These are phyloP conservation scores for Boletus eberwhitei DNA, from an alignment of 768 basidiomycete species.

Conservation along the genomic window DNA sequence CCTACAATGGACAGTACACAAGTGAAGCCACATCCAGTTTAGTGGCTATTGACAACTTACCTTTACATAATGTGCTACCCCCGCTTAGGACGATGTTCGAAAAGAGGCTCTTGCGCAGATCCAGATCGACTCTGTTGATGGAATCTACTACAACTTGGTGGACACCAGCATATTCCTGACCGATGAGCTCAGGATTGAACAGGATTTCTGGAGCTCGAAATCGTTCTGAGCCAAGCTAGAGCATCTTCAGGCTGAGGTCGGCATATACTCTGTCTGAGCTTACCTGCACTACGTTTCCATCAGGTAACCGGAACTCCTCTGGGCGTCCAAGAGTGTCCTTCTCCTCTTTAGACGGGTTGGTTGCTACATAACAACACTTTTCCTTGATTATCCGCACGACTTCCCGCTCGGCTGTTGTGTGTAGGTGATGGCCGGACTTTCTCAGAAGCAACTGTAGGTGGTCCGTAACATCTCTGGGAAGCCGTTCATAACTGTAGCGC, in stretches of 20 bases:
- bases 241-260: conserved; percentile 11
- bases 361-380: conserved; percentile 93
- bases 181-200: conserved; percentile 96
- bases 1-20: conserved; percentile 41
- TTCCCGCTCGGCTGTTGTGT: conserved; percentile 96
- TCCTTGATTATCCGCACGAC: conserved; percentile 98
- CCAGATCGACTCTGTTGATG: conserved; percentile 92
- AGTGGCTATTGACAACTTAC: conserved; percentile 39
- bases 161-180: conserved; percentile 93
- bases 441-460: conserved; percentile 91
- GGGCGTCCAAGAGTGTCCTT: conserved; percentile 75
- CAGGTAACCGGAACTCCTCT: conserved; percentile 92
- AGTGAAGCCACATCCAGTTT: conserved; percentile 19
- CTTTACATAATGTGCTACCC: conserved; percentile 92
- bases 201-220: conserved; percentile 97
- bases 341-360: conserved; percentile 93
- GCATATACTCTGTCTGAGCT: conserved; percentile 20
- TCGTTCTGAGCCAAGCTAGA: conserved; percentile 87
- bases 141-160: conserved; percentile 99
- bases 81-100: conserved; percentile 97
- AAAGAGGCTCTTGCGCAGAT: conserved; percentile 91
- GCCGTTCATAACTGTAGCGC: neutral
- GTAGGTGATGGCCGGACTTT: conserved; percentile 91
- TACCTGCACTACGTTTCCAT: conserved; percentile 91
- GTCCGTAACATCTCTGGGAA: conserved; percentile 87